phyloP scores from a whole-genome alignment of 306 rosid species.

The Corylus avellana region DNA sequence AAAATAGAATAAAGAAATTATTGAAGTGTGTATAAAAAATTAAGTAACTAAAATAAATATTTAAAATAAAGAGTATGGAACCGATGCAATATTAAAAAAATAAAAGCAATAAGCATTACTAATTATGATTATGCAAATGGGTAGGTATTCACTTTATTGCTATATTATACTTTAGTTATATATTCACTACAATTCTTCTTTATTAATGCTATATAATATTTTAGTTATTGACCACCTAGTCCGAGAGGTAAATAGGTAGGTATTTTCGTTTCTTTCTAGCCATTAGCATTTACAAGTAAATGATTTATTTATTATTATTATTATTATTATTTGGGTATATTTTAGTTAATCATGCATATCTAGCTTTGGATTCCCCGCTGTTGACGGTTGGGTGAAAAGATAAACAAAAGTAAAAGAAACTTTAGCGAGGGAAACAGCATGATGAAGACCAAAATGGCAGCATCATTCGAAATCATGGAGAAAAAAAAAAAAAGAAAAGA shows the following conservation, averaged over 20 bases:
- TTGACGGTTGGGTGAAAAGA: slow-evolving; percentile 14
- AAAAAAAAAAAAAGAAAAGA: background rate
- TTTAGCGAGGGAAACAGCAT: slow-evolving; percentile 40
- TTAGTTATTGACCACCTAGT: background rate
- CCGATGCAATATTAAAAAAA: too few relatives aligned
- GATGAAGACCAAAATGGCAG: slow-evolving; percentile 47
- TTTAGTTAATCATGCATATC: background rate
- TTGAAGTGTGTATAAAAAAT: too few relatives aligned
- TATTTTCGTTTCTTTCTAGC: background rate
- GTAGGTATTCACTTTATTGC: too few relatives aligned
- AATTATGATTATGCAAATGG: too few relatives aligned
- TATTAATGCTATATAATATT: too few relatives aligned
- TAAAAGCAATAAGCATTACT: too few relatives aligned
- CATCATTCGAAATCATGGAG: slow-evolving; percentile 37
- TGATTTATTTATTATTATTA: background rate
- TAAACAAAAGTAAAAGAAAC: slow-evolving; percentile 34
- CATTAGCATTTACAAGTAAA: background rate
- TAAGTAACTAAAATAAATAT: too few relatives aligned
- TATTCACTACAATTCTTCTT: too few relatives aligned
- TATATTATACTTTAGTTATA: too few relatives aligned
- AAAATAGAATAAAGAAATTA: too few relatives aligned
- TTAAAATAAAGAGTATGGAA: too few relatives aligned
- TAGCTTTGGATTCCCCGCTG: slow-evolving; percentile 45
- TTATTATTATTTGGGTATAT: too few relatives aligned
- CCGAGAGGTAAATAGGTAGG: background rate